A percentile compares a stretch with the other conserved stretches of the same genome.
These are phyloP conservation scores for Adansonia rubrostipa DNA, from an alignment of 441 rosid genomes.

Conservation along the genomic window DNA sequence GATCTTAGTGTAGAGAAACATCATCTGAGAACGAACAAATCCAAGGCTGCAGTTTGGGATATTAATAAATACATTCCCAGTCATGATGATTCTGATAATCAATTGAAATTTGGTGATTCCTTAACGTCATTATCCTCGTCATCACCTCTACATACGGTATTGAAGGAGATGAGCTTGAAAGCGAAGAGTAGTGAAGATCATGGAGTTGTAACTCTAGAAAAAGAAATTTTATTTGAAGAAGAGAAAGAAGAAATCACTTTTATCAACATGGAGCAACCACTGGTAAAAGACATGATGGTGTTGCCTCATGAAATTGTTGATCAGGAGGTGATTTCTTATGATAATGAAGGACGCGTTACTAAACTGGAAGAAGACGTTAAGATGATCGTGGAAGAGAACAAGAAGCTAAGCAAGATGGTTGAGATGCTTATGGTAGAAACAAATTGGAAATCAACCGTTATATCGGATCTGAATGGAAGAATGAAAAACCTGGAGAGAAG, in stretches of 20 bases:
- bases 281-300: too few relatives aligned
- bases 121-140: background rate
- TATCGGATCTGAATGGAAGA: conserved; percentile 53
- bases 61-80: background rate
- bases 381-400: conserved; percentile 52
- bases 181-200: too few relatives aligned
- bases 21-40: conserved; percentile 26
- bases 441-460: conserved; percentile 52
- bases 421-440: conserved; percentile 61
- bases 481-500: conserved; percentile 59
- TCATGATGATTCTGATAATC: background rate
- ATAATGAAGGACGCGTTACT: background rate
- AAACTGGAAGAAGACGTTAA: conserved; percentile 27
- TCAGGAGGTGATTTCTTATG: background rate
- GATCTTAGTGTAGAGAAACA: conserved; percentile 44
- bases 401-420: conserved; percentile 57
- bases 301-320: background rate
- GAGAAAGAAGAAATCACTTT: too few relatives aligned
- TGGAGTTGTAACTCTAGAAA: too few relatives aligned
- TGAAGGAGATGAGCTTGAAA: background rate
- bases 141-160: too few relatives aligned
- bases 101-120: background rate
- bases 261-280: too few relatives aligned
- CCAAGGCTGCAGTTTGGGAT: conserved; percentile 5
- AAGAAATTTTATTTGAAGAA: too few relatives aligned